A percentile compares a stretch with the other conserved stretches of the same genome.
Conservation (phyloP, 1,284 basidiomycete genomes). For the Cryptococcus sp. region DNA sequence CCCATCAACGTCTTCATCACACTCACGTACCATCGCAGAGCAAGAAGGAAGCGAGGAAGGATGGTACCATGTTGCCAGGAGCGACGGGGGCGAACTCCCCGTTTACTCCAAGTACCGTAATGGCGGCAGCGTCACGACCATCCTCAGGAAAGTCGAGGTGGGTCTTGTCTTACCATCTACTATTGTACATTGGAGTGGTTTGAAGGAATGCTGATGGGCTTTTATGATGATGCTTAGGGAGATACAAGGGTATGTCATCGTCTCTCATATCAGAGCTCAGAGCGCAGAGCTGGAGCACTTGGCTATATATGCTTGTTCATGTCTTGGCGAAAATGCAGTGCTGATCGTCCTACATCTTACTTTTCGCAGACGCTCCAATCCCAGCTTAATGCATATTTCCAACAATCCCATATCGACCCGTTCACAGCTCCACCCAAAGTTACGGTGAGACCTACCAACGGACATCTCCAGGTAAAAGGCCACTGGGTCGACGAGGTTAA, state of each 20-base stretch:
- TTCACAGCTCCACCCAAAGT: slow-evolving; percentile 30
- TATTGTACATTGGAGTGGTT: no score
- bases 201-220: neutral
- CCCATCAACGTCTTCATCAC: no score
- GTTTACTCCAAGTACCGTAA: slow-evolving; percentile 42
- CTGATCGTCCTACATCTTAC: neutral
- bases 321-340: no score
- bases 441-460: slow-evolving; percentile 33
- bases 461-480: slow-evolving; percentile 40
- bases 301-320: no score
- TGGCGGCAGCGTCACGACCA: slow-evolving; percentile 31
- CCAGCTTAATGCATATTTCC: slow-evolving; percentile 33
- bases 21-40: no score
- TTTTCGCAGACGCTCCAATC: slow-evolving; percentile 30
- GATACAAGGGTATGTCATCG: neutral
- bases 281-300: no score
- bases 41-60: slow-evolving; percentile 3
- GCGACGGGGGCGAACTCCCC: slow-evolving; percentile 27
- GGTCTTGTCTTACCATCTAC: slow-evolving; percentile 10
- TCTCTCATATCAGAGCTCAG: neutral
- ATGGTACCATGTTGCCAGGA: slow-evolving; percentile 18
- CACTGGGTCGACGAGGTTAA: slow-evolving; percentile 44
- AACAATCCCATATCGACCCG: slow-evolving; percentile 40
- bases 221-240: neutral
- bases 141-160: slow-evolving; percentile 39